Evolutionary conservation across 2,329 filamentous ascomycete genomes (phyloP).

Genomic region (Aspergillus sp.): DNA sequence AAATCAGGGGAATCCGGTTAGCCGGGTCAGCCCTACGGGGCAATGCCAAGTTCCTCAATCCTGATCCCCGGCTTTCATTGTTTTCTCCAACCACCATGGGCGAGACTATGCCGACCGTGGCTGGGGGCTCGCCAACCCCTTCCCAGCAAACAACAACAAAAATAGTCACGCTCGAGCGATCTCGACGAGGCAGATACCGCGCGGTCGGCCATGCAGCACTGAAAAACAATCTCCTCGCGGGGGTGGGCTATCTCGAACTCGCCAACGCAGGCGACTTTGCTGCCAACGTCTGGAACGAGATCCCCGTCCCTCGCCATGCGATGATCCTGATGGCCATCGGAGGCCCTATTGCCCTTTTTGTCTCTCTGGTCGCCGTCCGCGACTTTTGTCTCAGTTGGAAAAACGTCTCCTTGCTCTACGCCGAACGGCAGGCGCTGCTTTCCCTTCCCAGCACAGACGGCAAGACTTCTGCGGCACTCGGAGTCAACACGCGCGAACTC

Average conservation of each 20-base stretch:
- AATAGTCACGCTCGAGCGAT: neutral
- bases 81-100: neutral
- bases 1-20: neutral
- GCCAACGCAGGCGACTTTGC: slow-evolving; percentile 59
- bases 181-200: neutral
- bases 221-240: slow-evolving; percentile 35
- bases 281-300: slow-evolving; percentile 58
- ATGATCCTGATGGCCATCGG: slow-evolving; percentile 53
- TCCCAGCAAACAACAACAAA: neutral
- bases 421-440: slow-evolving; percentile 40
- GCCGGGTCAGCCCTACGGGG: slow-evolving; percentile 21
- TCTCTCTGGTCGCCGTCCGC: slow-evolving; percentile 48
- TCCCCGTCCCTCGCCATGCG: slow-evolving; percentile 51
- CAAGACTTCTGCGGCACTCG: slow-evolving; percentile 36
- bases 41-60: slow-evolving; percentile 5
- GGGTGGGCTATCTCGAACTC: slow-evolving; percentile 55
- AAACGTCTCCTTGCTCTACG: slow-evolving; percentile 49
- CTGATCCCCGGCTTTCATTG: neutral
- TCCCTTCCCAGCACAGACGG: neutral
- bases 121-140: neutral
- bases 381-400: slow-evolving; percentile 47
- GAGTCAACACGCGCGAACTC: slow-evolving; percentile 50
- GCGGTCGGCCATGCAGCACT: slow-evolving; percentile 7
- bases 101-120: neutral
- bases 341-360: slow-evolving; percentile 46